phyloP scores from a whole-genome alignment of 2,329 filamentous ascomycete genomes.

The Leptographium galeiforme region DNA sequence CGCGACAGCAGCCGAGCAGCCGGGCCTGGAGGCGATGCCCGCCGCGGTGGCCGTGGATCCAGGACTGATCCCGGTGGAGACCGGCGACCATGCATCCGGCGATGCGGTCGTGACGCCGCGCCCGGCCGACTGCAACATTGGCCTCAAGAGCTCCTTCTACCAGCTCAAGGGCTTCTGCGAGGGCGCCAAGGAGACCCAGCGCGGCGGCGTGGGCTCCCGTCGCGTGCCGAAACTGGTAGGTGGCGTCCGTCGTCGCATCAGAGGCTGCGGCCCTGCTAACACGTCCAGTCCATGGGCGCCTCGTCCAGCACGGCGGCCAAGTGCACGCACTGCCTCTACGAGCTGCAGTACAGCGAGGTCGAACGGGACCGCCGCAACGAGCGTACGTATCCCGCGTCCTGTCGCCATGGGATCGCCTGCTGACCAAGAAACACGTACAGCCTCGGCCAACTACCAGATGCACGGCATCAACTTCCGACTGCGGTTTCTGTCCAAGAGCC shows the following conservation, averaged over 20 bases:
- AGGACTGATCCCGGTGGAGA: slow-evolving; percentile 12
- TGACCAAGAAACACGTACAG: slow-evolving; percentile 14
- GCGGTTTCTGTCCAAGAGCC: slow-evolving; percentile 42
- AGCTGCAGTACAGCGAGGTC: slow-evolving; percentile 38
- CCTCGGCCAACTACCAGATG: slow-evolving; percentile 32
- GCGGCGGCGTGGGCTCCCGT: slow-evolving; percentile 35
- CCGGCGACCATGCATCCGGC: background rate
- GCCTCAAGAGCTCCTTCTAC: slow-evolving; percentile 34
- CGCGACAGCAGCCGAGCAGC: background rate
- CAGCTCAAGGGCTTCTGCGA: slow-evolving; percentile 41
- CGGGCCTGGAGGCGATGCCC: slow-evolving; percentile 5
- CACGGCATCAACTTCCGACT: slow-evolving; percentile 35
- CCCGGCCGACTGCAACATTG: slow-evolving; percentile 24
- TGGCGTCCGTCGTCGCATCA: slow-evolving; percentile 6
- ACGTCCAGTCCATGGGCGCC: slow-evolving; percentile 16
- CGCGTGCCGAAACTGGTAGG: slow-evolving; percentile 35
- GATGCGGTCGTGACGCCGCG: background rate
- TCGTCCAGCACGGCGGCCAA: slow-evolving; percentile 30
- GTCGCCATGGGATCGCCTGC: background rate
- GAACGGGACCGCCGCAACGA: slow-evolving; percentile 36
- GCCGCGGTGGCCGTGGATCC: slow-evolving; percentile 5
- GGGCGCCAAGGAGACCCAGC: slow-evolving; percentile 35
- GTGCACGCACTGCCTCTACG: slow-evolving; percentile 39
- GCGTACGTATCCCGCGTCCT: slow-evolving; percentile 22
- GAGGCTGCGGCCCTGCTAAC: background rate